Percentiles rank a stretch among this genome's conserved stretches.
phyloP scores from a whole-genome alignment of 2,329 filamentous ascomycete species.

The Sporothrix globosa region DNA sequence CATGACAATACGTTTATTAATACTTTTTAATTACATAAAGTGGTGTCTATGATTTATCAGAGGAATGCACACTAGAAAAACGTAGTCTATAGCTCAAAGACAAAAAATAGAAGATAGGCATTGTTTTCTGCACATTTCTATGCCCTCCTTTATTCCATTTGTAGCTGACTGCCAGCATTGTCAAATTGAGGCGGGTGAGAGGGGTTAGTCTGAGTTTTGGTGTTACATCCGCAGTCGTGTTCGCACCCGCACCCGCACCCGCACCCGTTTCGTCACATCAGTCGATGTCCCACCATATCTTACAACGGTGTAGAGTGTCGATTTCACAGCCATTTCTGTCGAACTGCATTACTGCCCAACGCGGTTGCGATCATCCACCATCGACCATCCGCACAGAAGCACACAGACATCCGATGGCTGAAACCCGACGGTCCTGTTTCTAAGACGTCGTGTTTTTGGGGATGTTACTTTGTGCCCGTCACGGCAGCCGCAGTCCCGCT shows the following conservation, averaged over 20 bases:
- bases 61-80: too few species aligned
- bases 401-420: not conserved
- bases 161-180: not conserved
- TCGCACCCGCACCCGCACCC: not conserved
- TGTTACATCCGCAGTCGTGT: conserved; percentile 4
- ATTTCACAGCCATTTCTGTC: too few species aligned
- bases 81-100: not conserved
- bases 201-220: not conserved
- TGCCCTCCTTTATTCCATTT: not conserved
- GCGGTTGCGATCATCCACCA: not conserved
- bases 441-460: not conserved
- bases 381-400: not conserved
- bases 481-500: not conserved
- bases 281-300: not conserved
- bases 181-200: not conserved
- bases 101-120: not conserved
- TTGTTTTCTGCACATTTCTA: conserved; percentile 1
- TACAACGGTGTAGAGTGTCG: not conserved
- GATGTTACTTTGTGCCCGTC: not conserved
- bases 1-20: not conserved
- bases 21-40: not conserved
- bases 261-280: not conserved
- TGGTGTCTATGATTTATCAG: not conserved
- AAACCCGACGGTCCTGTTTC: not conserved
- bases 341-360: conserved; percentile 17